Percentiles rank a stretch among this genome's conserved stretches.
Evolutionary conservation across 1,284 basidiomycete genomes (phyloP).

Genomic region (Marasmius sp.): DNA sequence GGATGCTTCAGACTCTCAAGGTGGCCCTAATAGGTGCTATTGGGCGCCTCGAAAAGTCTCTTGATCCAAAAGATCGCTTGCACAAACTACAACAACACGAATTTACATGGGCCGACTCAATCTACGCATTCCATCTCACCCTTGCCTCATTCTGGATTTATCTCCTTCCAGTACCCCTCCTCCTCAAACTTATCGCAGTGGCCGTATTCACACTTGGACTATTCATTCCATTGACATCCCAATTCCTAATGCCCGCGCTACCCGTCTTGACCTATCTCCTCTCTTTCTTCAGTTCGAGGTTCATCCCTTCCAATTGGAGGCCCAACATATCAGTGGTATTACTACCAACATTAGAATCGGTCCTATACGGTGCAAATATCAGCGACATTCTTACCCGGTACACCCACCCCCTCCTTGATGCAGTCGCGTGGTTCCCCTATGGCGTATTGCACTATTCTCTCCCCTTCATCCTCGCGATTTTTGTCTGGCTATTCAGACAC

Average conservation of each 20-base stretch:
- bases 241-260: constrained; percentile 90
- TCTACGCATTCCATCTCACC: constrained; percentile 65
- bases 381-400: constrained; percentile 94
- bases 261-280: constrained; percentile 88
- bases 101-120: constrained; percentile 59
- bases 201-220: constrained; percentile 67
- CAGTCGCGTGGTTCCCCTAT: constrained; percentile 95
- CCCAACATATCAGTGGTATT: constrained; percentile 90
- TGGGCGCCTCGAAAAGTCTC: constrained; percentile 73
- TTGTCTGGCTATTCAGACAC: constrained; percentile 64
- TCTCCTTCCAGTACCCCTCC: constrained; percentile 73
- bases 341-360: constrained; percentile 91
- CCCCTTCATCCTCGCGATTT: constrained; percentile 78
- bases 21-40: constrained; percentile 61
- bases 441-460: constrained; percentile 88
- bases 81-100: constrained; percentile 58
- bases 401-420: constrained; percentile 89
- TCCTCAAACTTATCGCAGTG: constrained; percentile 84
- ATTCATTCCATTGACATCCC: constrained; percentile 85
- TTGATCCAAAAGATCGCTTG: constrained; percentile 72
- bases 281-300: constrained; percentile 84
- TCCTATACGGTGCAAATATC: constrained; percentile 96
- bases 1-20: constrained; percentile 24
- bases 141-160: constrained; percentile 75
- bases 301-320: constrained; percentile 74